Evolutionary conservation across 164 flowering plant species (phyloP).

Genomic region (Berberis vulgaris): DNA sequence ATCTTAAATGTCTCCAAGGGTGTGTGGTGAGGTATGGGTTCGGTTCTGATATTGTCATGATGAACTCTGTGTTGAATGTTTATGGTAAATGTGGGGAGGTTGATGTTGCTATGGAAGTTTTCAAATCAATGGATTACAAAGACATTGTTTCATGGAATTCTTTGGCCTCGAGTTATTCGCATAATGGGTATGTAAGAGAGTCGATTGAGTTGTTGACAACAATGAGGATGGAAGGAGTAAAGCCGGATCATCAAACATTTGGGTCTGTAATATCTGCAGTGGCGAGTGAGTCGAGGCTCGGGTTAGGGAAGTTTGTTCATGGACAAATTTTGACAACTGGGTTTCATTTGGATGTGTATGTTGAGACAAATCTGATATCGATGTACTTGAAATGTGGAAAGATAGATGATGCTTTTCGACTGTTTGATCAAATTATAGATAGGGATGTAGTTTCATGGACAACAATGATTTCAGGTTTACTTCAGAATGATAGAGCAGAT

Average conservation of each 20-base stretch:
- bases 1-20: slow-evolving; percentile 48
- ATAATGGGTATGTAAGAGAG: slow-evolving; percentile 31
- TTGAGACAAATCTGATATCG: too few species aligned
- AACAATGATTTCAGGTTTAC: too few species aligned
- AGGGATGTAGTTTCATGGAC: too few species aligned
- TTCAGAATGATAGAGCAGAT: too few species aligned
- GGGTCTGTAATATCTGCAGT: slow-evolving; percentile 23
- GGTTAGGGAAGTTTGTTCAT: too few species aligned
- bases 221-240: slow-evolving; percentile 37
- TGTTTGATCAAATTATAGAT: too few species aligned
- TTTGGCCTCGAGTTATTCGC: slow-evolving; percentile 47
- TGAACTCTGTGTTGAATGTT: slow-evolving; percentile 51
- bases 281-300: too few species aligned
- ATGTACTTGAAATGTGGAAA: too few species aligned
- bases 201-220: slow-evolving; percentile 29
- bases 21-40: slow-evolving; percentile 44
- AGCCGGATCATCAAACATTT: slow-evolving; percentile 56
- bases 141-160: slow-evolving; percentile 86
- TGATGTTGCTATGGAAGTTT: slow-evolving; percentile 39
- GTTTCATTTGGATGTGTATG: too few species aligned
- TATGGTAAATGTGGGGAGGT: slow-evolving; percentile 44
- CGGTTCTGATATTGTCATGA: slow-evolving; percentile 27
- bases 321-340: too few species aligned
- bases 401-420: too few species aligned
- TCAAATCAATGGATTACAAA: slow-evolving; percentile 42